These are phyloP conservation scores for Buddleja alternifolia DNA, from an alignment of 257 asterid species.

Conservation along the genomic window DNA sequence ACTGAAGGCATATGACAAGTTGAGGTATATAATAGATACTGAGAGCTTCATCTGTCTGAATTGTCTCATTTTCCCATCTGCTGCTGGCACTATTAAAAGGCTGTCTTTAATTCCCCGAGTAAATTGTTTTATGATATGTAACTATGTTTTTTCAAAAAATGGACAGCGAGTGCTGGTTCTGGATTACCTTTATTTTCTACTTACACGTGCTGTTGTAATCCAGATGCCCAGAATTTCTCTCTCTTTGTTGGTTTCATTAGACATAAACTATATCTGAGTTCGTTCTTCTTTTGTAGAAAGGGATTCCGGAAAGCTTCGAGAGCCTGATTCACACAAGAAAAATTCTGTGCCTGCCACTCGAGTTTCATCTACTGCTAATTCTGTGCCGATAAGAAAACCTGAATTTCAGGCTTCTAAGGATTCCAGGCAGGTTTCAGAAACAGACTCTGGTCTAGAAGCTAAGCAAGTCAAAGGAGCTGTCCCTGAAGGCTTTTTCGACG, in stretches of 20 bases:
- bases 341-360: constrained; percentile 40
- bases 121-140: background rate
- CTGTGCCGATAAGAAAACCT: constrained; percentile 29
- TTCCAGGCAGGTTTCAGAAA: constrained; percentile 36
- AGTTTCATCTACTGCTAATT: constrained; percentile 28
- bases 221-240: constrained; percentile 2
- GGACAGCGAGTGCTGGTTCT: constrained; percentile 6
- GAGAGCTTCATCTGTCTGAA: background rate
- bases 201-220: background rate
- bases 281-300: constrained; percentile 32
- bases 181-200: constrained; percentile 18
- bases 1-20: constrained; percentile 2
- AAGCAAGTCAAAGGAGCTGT: constrained; percentile 74
- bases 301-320: constrained; percentile 35
- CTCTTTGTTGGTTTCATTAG: background rate
- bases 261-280: constrained; percentile 22
- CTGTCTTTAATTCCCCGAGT: background rate
- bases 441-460: constrained; percentile 49
- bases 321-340: constrained; percentile 32
- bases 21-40: constrained; percentile 6
- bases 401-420: constrained; percentile 41
- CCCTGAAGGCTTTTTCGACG: constrained; percentile 89
- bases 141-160: background rate
- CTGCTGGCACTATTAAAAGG: background rate
- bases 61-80: background rate